Percentiles rank a stretch among this genome's conserved stretches.
These are phyloP conservation scores for Lachnum nothofagi DNA, from an alignment of 2,329 filamentous ascomycete genomes.

Conservation along the genomic window DNA sequence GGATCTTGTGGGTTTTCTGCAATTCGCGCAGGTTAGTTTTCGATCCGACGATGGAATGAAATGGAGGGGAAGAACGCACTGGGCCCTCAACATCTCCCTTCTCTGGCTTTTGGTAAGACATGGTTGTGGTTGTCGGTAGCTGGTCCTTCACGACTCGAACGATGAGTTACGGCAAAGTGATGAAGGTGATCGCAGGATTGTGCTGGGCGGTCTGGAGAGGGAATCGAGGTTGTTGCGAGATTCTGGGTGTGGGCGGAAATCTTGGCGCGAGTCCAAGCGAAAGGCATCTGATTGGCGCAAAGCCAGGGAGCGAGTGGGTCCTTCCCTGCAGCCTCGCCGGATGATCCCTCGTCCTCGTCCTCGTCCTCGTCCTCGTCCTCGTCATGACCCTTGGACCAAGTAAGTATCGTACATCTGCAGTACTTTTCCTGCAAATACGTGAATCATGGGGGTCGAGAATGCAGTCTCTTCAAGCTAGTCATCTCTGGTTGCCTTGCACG, in stretches of 20 bases:
- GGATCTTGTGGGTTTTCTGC: slow-evolving; percentile 93
- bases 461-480: neutral
- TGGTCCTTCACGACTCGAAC: slow-evolving; percentile 76
- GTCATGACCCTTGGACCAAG: slow-evolving; percentile 8
- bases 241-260: slow-evolving; percentile 20
- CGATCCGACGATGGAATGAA: neutral
- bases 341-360: neutral
- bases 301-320: too few species aligned
- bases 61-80: slow-evolving; percentile 46
- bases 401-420: neutral
- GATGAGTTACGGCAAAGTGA: slow-evolving; percentile 73
- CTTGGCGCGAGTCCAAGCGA: slow-evolving; percentile 21
- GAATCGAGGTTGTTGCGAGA: slow-evolving; percentile 2
- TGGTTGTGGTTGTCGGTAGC: slow-evolving; percentile 40
- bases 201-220: slow-evolving; percentile 8
- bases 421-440: neutral
- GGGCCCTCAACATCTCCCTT: slow-evolving; percentile 83
- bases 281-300: slow-evolving; percentile 7
- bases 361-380: slow-evolving; percentile 9
- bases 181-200: slow-evolving; percentile 46
- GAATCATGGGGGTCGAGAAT: neutral
- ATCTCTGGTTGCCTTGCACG: too few species aligned
- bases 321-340: slow-evolving; percentile 14
- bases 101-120: slow-evolving; percentile 94
- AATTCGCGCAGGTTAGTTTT: slow-evolving; percentile 6